phyloP scores from a whole-genome alignment of 345 rosid genomes.

The Nasturtium officinale region DNA sequence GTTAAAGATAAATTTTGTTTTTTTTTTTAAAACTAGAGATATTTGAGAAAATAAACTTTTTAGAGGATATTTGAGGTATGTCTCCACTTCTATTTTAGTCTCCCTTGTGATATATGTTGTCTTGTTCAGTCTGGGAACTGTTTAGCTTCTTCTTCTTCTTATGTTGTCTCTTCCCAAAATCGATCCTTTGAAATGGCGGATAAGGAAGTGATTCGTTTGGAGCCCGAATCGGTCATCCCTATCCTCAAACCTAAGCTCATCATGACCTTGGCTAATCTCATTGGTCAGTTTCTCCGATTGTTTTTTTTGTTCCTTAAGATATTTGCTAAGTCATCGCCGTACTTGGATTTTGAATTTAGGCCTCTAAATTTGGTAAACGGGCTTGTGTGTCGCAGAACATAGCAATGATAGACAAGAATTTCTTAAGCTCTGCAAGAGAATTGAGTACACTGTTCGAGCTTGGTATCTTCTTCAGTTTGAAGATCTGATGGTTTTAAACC shows the following conservation, averaged over 20 bases:
- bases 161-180: neutral
- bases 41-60: no score
- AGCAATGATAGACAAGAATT: conserved; percentile 73
- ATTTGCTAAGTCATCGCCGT: no score
- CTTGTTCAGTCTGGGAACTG: neutral
- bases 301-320: neutral
- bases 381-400: conserved; percentile 54
- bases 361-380: neutral
- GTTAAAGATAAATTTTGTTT: no score
- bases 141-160: conserved; percentile 14
- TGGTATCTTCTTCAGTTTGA: conserved; percentile 96
- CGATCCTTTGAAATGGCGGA: conserved; percentile 36
- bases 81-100: no score
- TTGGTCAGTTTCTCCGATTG: conserved; percentile 51
- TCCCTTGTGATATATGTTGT: neutral
- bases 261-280: conserved; percentile 94
- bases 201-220: conserved; percentile 76
- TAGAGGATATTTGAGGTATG: no score
- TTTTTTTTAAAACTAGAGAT: no score
- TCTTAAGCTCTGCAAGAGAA: conserved; percentile 87
- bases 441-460: conserved; percentile 93
- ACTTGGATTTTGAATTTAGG: neutral
- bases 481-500: conserved; percentile 75
- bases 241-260: conserved; percentile 87
- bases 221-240: conserved; percentile 91